Percentiles rank a stretch among this genome's conserved stretches.
These are phyloP conservation scores for Magnusiomyces magnusii DNA, from an alignment of 1,139 yeast genomes.

Conservation along the genomic window DNA sequence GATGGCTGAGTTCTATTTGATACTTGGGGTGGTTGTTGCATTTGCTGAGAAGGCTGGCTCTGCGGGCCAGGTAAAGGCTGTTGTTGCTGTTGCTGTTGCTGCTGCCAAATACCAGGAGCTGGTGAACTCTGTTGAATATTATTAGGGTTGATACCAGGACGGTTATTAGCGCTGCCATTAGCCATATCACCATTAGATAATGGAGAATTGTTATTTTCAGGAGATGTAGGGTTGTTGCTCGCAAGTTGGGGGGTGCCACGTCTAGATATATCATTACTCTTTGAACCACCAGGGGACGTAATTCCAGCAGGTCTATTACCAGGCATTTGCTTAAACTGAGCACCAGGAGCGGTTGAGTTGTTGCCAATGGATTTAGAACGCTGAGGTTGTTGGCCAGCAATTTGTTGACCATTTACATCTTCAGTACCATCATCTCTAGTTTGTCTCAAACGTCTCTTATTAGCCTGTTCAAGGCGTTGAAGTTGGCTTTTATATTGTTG, in stretches of 20 bases:
- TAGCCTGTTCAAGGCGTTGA: constrained; percentile 8
- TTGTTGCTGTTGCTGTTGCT: constrained; percentile 12
- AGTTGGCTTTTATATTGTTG: constrained; percentile 13
- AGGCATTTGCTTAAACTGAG: too few relatives aligned
- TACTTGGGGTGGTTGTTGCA: too few relatives aligned
- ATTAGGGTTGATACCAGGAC: too few relatives aligned
- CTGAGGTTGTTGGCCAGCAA: constrained; percentile 19
- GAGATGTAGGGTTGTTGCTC: constrained; percentile 26
- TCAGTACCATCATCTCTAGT: constrained; percentile 9
- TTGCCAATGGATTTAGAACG: constrained; percentile 18
- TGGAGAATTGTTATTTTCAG: constrained; percentile 5
- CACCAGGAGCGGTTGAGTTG: too few relatives aligned
- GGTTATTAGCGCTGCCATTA: constrained; percentile 14
- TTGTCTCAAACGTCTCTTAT: constrained; percentile 17
- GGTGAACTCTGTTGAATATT: constrained; percentile 5
- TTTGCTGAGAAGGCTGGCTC: too few relatives aligned
- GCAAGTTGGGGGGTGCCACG: constrained; percentile 28
- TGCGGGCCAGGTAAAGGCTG: not conserved
- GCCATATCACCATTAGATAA: constrained; percentile 10
- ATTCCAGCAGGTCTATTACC: constrained; percentile 16
- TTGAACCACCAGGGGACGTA: constrained; percentile 21
- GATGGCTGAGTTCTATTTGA: constrained; percentile 13
- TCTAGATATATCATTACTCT: constrained; percentile 14
- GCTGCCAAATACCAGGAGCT: constrained; percentile 12
- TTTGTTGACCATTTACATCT: not conserved